Base-by-base conservation (phyloP, 306 rosid genomes). In the Rosa persica region DNA sequence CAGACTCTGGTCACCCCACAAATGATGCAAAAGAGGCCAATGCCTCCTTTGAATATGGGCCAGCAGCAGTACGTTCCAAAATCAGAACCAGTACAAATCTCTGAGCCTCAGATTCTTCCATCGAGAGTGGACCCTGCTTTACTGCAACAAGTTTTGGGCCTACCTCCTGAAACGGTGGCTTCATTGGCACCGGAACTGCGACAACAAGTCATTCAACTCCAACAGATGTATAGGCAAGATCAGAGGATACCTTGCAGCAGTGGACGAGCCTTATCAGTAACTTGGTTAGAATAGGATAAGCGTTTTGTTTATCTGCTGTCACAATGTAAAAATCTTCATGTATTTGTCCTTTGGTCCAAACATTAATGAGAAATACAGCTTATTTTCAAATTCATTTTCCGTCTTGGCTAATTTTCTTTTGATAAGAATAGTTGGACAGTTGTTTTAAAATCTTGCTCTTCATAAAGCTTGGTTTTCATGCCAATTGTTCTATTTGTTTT, bases 181-280 rank as follows among this genome's bases (percentile, higher is more conserved):
- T 82, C 84, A 38, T 75, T 92, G 80, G 88, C 91, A 15, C 91
- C 87, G 5, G 97, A 85, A 57, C 91, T 88, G 87, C 90, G 87
- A 46, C 89, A 85, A 71, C 90, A 89, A 87, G 94, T 92, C 68
- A 81, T 92, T 79, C 91, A 89, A 73, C 90, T 92, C 78, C 97
- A 92, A 83, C 87, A 84, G 23, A 65, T 19, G 70, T 65, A 65
- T 65, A 3, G 70, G 46, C 70, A 65, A 15, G 46, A n/a, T 6
- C 70, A 62, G 42, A 62, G 2, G 10, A 62, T 62, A 0, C 10
- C 13, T 30, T 62, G 8, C 44, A 42, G 19, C 57, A 51, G 57
- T 16, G 57, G 62, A 55, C n/a, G 46, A 65, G 70, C 46, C 38
- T 36, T 16, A 65, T 65, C 19, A 61, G 19, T 16, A 25, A 30